phyloP scores from a whole-genome alignment of 2,329 filamentous ascomycete genomes.

The Penicillium sp. region DNA sequence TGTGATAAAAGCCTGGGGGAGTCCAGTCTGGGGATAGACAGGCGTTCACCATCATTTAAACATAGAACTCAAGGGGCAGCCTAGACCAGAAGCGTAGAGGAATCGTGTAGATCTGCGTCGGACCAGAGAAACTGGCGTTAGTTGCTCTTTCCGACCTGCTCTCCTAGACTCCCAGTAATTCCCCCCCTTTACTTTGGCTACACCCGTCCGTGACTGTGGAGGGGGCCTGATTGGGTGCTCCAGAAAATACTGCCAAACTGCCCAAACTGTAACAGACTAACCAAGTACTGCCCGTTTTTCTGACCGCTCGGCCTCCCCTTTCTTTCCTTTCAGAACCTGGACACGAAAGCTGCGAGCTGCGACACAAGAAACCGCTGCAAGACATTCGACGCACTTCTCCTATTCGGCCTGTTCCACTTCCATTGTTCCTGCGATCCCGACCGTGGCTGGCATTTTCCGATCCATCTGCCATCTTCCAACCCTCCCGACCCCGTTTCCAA shows the following conservation, averaged over 20 bases:
- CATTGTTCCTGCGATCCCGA: background rate
- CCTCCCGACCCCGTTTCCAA: slow-evolving; percentile 3
- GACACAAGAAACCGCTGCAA: slow-evolving; percentile 5
- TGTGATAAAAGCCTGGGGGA: background rate
- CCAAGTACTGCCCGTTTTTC: slow-evolving; percentile 15
- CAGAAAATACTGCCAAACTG: background rate
- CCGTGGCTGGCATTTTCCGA: background rate
- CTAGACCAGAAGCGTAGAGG: slow-evolving; percentile 1
- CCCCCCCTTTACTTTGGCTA: slow-evolving; percentile 13
- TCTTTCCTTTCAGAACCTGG: slow-evolving; percentile 14
- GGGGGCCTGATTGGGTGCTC: slow-evolving; percentile 19
- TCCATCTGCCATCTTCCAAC: background rate
- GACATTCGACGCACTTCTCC: slow-evolving; percentile 2
- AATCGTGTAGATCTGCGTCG: background rate
- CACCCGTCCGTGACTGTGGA: background rate
- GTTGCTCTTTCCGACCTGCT: background rate
- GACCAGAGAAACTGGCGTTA: background rate
- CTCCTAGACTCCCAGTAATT: background rate
- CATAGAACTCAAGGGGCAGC: background rate
- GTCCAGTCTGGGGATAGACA: background rate
- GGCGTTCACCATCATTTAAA: background rate
- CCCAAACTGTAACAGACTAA: background rate
- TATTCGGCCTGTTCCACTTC: background rate
- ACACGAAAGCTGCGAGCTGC: slow-evolving; percentile 2
- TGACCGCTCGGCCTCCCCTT: slow-evolving; percentile 30